These are phyloP conservation scores for Aphanocladium album DNA, from an alignment of 2,329 filamentous ascomycete species.

Conservation along the genomic window DNA sequence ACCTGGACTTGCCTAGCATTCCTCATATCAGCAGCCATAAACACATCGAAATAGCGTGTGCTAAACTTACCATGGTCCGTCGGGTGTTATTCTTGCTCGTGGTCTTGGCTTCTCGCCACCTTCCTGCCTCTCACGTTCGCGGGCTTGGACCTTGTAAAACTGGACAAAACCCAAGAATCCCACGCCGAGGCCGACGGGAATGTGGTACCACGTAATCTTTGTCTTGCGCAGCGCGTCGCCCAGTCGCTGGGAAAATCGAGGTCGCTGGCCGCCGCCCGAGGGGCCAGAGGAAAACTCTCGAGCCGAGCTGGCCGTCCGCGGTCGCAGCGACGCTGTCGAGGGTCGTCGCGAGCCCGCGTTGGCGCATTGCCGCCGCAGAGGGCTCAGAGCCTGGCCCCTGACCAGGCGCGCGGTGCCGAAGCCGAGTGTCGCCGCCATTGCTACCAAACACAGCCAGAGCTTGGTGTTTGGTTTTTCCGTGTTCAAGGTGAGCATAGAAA, in stretches of 20 bases:
- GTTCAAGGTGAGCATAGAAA: slow-evolving; percentile 10
- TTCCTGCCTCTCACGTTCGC: slow-evolving; percentile 48
- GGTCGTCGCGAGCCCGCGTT: slow-evolving; percentile 22
- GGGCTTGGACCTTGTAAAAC: slow-evolving; percentile 66
- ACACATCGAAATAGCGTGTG: not conserved
- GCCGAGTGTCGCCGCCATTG: slow-evolving; percentile 30
- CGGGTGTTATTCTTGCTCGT: slow-evolving; percentile 64
- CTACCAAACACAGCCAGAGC: slow-evolving; percentile 16
- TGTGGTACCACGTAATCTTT: slow-evolving; percentile 80
- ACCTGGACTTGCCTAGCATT: slow-evolving; percentile 72
- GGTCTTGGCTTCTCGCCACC: slow-evolving; percentile 38
- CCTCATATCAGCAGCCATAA: not conserved
- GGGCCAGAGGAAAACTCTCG: slow-evolving; percentile 32
- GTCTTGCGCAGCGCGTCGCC: slow-evolving; percentile 45
- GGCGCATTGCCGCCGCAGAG: slow-evolving; percentile 25
- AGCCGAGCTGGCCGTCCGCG: slow-evolving; percentile 16
- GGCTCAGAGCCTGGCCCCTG: slow-evolving; percentile 26
- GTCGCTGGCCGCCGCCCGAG: slow-evolving; percentile 31
- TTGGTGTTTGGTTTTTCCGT: slow-evolving; percentile 14
- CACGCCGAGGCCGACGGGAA: slow-evolving; percentile 80
- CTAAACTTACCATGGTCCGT: slow-evolving; percentile 68
- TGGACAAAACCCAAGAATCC: slow-evolving; percentile 79
- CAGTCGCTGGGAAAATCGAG: slow-evolving; percentile 48
- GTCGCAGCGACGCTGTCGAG: slow-evolving; percentile 22
- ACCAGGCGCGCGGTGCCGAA: slow-evolving; percentile 30